Percentiles rank a stretch among this genome's conserved stretches.
phyloP scores from a whole-genome alignment of 352 stramenopile genomes.

The Albugo laibachii region DNA sequence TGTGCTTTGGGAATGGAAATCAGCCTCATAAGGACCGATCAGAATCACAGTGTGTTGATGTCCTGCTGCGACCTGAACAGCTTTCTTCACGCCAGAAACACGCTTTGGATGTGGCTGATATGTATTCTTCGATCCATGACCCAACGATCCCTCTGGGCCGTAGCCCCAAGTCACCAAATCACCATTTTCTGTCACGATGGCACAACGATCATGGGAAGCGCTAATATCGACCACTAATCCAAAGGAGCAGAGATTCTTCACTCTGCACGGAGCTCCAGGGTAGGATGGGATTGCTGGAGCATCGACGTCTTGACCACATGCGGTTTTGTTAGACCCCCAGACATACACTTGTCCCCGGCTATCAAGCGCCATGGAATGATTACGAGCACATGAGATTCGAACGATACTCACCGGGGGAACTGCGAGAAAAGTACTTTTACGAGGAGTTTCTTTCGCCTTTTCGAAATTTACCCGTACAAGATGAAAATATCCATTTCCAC shows the following conservation, averaged over 20 bases:
- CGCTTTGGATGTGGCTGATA: constrained; percentile 68
- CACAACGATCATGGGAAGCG: constrained; percentile 57
- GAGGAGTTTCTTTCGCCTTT: constrained; percentile 7
- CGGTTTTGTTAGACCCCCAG: constrained; percentile 37
- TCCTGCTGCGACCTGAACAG: constrained; percentile 31
- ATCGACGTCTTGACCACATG: constrained; percentile 2
- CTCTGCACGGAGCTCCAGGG: constrained; percentile 18
- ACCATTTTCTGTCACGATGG: constrained; percentile 34
- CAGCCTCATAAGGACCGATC: constrained; percentile 20
- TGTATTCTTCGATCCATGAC: constrained; percentile 43
- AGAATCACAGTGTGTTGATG: constrained; percentile 62
- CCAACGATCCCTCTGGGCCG: constrained; percentile 41
- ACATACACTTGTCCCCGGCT: constrained; percentile 43
- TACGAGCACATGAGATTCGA: constrained; percentile 46
- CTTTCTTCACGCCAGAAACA: constrained; percentile 52
- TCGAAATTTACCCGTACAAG: constrained; percentile 43
- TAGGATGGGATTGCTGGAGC: constrained; percentile 27
- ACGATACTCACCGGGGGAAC: constrained; percentile 21
- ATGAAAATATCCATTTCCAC: constrained; percentile 46
- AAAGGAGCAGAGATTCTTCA: constrained; percentile 17
- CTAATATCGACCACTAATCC: constrained; percentile 30
- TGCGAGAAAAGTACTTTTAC: background rate
- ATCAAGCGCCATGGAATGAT: constrained; percentile 61
- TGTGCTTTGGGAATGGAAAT: constrained; percentile 3
- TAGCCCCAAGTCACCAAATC: constrained; percentile 62